Evolutionary conservation across 1,284 basidiomycete genomes (phyloP), one percentile per base, ranked within the genome.

Genomic region (Sanguinoderma infundibulare): DNA sequence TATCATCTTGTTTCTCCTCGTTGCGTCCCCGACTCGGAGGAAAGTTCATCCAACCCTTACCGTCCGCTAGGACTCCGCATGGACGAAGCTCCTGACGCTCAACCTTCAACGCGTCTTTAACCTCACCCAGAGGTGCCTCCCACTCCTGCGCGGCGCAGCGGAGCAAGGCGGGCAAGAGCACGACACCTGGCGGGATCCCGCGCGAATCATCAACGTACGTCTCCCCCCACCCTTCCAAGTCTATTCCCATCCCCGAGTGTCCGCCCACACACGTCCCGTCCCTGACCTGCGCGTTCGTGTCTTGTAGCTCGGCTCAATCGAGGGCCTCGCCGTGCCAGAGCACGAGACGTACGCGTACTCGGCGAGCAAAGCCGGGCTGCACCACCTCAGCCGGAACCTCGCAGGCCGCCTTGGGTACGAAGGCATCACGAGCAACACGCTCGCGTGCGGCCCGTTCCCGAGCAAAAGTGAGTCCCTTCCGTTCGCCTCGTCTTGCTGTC

Each of bases 51-150:
- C n/a, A n/a, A 15, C 5, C 28, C 8, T 28, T 28, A 5, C 5
- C 42, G 46, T 1, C 9, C 28, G 46, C 6, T 65, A 86, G 79
- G 84, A 87, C 61, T 73, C 75, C 1, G 83, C 81, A 5, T 85
- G 82, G 65, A 79, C 79, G n/a, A 87, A 87, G 71, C 76, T 91
- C 52, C 71, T 91, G 53, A 88, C 81, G 9, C 75, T 91, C 56
- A 90, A 91, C 72, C 72, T 90, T 26, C 87, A 90, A 69, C 80
- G 88, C 3, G 87, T 90, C 2, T 91, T 91, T 71, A 89, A 84
- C 0, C 72, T 91, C 38, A 89, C 86, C 6, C 90, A 91, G 72
- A 85, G 85, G 68, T 77, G 87, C 20, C 74, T 89, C 0, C 89
- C 89, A 2, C 73, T 91, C 24, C 79, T 90, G 15, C 81, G 83